Evolutionary conservation across 2,329 filamentous ascomycete genomes (phyloP), one percentile per base, ranked within the genome.

Genomic region (Monilinia laxa): DNA sequence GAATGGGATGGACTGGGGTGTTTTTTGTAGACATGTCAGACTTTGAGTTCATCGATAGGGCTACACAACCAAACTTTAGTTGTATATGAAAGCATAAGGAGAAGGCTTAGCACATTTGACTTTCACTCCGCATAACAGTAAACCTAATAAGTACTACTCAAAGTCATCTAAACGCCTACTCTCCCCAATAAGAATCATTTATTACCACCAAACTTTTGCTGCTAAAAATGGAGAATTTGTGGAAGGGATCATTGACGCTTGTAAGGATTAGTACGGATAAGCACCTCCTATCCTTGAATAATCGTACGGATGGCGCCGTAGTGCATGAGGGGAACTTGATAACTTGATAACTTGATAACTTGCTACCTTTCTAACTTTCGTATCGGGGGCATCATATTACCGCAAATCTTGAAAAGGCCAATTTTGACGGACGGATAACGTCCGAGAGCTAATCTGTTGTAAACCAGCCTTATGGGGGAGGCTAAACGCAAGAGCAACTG

Each of bases 161-260:
- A 4, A 18, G 16, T 28, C 6, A 60, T 10, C 42, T 23, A 35
- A 23, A 18, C 28, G 20, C 23, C 28, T 10, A 35, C 35, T 3
- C 20, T 25, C 57, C 57, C 47, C 47, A 51, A 51, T 51, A 1
- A 4, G 12, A 49, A 23, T 47, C 20, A 35, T 59, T 11, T 35
- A 7, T 11, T 6, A 23, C 3, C 14, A 38, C 45, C 58, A 25
- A 49, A 18, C 57, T 49, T 49, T 23, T 49, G 49, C 25, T 60
- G 5, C 57, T 60, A 49, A 60, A 60, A 60, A 60, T 60, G 57
- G 57, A 25, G 57, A 60, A 49, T 35, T 18, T 23, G 42, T 23
- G 42, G 25, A n/a, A 10, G 35, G 28, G 28, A 60, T 35, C 0
- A 14, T 6, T 14, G 45, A 51, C 45, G 45, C 45, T 51, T 60